Base-by-base conservation (phyloP, 108 stramenopile species). In the Nannochloropsis salina region DNA sequence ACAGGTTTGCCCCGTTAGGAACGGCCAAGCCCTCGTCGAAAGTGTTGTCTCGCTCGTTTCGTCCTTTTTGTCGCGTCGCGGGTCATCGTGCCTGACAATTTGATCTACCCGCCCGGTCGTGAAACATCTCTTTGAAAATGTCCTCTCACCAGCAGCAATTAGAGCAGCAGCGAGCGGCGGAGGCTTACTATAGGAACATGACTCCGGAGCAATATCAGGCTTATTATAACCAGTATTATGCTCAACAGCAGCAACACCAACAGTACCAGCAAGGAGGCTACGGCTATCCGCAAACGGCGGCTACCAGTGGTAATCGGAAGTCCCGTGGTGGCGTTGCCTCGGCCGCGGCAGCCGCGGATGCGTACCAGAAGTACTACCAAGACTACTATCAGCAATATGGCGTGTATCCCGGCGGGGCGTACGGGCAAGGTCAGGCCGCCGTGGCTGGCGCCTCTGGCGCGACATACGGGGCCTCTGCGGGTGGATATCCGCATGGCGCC, bases 201-300 rank as follows among this genome's bases (percentile, higher is more conserved):
- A 74, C 61, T 15, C 61, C 61, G 61, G 61, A 74, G 61, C 61
- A 74, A n/a, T 74, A 74, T n/a, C 61, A 74, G n/a, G 61, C 61
- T n/a, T 74, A 74, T 74, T 74, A 74, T n/a, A 74, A 15, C 20
- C 61, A 74, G 61, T 74, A 74, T n/a, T 74, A 74, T n/a, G 61
- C 61, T n/a, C 61, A 74, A n/a, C 61, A 74, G n/a, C 61, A 74
- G n/a, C 61, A 74, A 8, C 61, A 74, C 15, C 61, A 74, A 74
- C 61, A 8, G n/a, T n/a, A n/a, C 15, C 61, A 74, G 61, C 61
- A 74, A 74, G 61, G 20, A 15, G 61, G 61, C 61, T 74, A 74
- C 8, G 61, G 61, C 61, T 51, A 51, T 51, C 20, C 61, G 15
- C 61, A 74, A 74, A 1, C 31, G 31, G 31, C 31, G 31, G 20